phyloP scores from a whole-genome alignment of 352 stramenopile species.

The Paralagenidium karlingii region DNA sequence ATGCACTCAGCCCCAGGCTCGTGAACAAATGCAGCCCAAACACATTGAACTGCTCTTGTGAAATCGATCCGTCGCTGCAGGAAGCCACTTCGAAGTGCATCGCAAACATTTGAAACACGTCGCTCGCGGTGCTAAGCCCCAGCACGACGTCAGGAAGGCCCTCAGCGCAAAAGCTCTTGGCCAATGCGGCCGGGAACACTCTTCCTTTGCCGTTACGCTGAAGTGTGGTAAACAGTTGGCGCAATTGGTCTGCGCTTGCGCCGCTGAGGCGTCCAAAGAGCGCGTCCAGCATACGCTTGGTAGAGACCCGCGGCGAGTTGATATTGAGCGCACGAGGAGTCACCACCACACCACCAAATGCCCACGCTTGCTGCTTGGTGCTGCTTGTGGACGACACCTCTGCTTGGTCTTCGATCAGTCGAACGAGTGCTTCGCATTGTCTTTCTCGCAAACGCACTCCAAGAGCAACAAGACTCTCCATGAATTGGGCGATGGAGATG shows the following conservation, averaged over 20 bases:
- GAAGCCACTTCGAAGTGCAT: conserved; percentile 44
- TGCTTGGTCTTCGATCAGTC: no score
- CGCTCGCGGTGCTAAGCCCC: conserved; percentile 14
- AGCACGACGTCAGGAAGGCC: conserved; percentile 48
- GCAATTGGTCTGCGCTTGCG: conserved; percentile 14
- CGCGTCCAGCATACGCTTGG: conserved; percentile 23
- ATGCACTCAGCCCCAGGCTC: no score
- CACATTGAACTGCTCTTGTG: conserved; percentile 47
- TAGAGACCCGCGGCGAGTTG: conserved; percentile 17
- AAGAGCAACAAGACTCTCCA: no score
- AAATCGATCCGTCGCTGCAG: conserved; percentile 18
- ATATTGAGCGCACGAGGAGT: no score
- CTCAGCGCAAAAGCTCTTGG: conserved; percentile 40
- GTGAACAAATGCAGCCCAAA: no score
- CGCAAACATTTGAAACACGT: conserved; percentile 64
- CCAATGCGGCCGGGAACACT: conserved; percentile 45
- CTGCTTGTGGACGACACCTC: no score
- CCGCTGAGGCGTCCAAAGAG: conserved; percentile 27
- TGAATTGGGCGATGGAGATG: no score
- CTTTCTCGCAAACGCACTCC: no score
- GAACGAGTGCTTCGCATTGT: no score
- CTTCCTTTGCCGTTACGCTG: conserved; percentile 31
- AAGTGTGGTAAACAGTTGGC: conserved; percentile 28
- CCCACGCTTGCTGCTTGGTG: no score
- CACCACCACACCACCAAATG: no score